Percentiles rank a stretch among this genome's conserved stretches.
These are phyloP conservation scores for Sophora flavescens DNA, from an alignment of 306 rosid genomes.

Conservation along the genomic window DNA sequence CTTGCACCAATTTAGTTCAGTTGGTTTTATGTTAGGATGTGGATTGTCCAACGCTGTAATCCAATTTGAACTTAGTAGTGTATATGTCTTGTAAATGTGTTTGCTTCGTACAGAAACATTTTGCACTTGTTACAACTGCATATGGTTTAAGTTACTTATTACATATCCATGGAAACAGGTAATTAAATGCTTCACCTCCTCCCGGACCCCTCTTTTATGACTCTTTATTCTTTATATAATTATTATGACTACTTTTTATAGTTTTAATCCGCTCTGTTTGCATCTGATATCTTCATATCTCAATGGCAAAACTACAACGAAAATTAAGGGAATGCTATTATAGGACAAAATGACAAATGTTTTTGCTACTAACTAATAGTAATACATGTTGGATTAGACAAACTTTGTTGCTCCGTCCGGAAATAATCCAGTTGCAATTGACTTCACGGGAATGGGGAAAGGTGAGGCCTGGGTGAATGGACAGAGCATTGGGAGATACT, in stretches of 20 bases:
- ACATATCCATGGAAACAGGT: background rate
- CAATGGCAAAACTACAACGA: background rate
- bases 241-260: no score
- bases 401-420: constrained; percentile 74
- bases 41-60: background rate
- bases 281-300: constrained; percentile 8
- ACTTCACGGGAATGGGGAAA: constrained; percentile 92
- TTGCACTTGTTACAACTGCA: background rate
- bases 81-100: background rate
- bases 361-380: constrained; percentile 40
- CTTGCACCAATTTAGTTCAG: constrained; percentile 7
- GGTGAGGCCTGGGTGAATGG: constrained; percentile 99
- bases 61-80: background rate
- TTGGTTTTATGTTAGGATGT: background rate
- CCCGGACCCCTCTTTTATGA: background rate
- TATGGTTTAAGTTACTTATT: background rate
- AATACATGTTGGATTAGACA: constrained; percentile 60
- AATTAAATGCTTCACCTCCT: background rate
- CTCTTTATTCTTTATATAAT: background rate
- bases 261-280: constrained; percentile 5
- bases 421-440: constrained; percentile 80
- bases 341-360: constrained; percentile 3
- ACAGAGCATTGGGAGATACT: constrained; percentile 92
- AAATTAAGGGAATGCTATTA: constrained; percentile 15
- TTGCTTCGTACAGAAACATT: background rate